Percentiles rank a stretch among this genome's conserved stretches.
Conservation (phyloP, 2,329 filamentous ascomycete genomes). For the Parastagonospora nodorum region DNA sequence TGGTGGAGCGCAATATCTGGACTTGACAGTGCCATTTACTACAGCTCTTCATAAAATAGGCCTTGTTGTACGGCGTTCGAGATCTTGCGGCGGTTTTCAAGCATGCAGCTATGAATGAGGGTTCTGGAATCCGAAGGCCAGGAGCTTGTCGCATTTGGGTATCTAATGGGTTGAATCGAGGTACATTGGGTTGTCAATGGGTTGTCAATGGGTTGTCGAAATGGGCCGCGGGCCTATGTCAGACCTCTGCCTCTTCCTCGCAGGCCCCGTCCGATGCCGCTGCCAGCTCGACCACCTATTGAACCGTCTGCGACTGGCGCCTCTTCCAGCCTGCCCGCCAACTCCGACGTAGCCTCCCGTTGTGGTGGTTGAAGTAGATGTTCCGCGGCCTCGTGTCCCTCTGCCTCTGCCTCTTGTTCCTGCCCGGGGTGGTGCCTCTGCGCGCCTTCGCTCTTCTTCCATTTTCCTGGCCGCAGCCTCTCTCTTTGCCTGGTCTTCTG, state of each 20-base stretch:
- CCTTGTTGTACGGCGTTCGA: too few species aligned
- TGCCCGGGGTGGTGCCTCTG: slow-evolving; percentile 60
- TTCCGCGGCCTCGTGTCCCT: slow-evolving; percentile 40
- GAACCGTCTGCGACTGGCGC: slow-evolving; percentile 53
- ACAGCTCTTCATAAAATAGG: too few species aligned
- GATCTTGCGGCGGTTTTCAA: too few species aligned
- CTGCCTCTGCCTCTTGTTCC: slow-evolving; percentile 44
- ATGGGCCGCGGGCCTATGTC: slow-evolving; percentile 15
- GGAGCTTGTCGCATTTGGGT: background rate
- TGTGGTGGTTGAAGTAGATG: slow-evolving; percentile 32
- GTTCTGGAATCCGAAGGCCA: background rate
- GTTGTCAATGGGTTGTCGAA: background rate
- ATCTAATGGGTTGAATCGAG: background rate
- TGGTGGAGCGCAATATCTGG: too few species aligned
- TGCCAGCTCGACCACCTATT: slow-evolving; percentile 48
- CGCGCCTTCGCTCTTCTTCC: slow-evolving; percentile 59
- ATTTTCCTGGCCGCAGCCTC: slow-evolving; percentile 66
- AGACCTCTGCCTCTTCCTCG: slow-evolving; percentile 39
- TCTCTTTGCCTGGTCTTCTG: slow-evolving; percentile 77
- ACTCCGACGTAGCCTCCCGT: slow-evolving; percentile 50
- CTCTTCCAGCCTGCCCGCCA: slow-evolving; percentile 55
- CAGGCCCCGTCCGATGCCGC: slow-evolving; percentile 51
- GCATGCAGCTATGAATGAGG: too few species aligned
- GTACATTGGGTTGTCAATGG: background rate
- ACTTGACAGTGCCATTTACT: too few species aligned